Evolutionary conservation across 2,329 filamentous ascomycete genomes (phyloP), one percentile per base, ranked within the genome.

Genomic region (Colletotrichum sublineola): DNA sequence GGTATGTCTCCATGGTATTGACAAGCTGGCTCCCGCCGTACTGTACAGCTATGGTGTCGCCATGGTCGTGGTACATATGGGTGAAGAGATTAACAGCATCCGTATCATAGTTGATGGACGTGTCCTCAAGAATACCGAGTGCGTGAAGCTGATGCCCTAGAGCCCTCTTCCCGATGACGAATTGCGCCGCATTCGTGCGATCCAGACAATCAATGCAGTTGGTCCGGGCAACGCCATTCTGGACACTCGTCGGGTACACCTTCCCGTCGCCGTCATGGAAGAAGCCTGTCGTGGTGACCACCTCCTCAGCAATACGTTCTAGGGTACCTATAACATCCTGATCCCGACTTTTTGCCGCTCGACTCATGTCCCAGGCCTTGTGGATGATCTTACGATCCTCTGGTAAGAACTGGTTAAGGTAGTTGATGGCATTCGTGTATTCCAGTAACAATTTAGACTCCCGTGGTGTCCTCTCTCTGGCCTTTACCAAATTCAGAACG

Each of bases 121-220:
- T 92, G 48, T 92, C 89, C 69, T 91, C 90, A 38, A 98, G 92
- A 40, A 99, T 92, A 7, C 96, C 96, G 5, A 99, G 87, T 3
- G 96, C 95, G 79, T 97, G 93, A 11, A 99, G 87, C 81, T 99
- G 96, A 77, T 97, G 91, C 0, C 95, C 96, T 14, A 99, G 88
- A 0, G 96, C 96, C 76, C 94, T 89, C 84, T 99, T 99, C 5
- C 95, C 96, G 77, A 99, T 97, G 40, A 99, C 95, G 77, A 98
- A 99, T 79, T 99, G 96, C 1, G 96, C 96, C 3, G 96, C 96
- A 79, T 99, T 99, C 11, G 96, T 99, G 31, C 96, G 92, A 81
- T 99, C 96, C 1, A 99, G 87, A 78, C 96, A 99, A 81, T 99
- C 96, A 77, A 99, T 98, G 80, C 96, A 99, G 79, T 99, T 99